Percentiles rank a stretch among this genome's conserved stretches.
These are phyloP conservation scores for Alternaria gansuensis DNA, from an alignment of 2,329 filamentous ascomycete species.

Conservation along the genomic window DNA sequence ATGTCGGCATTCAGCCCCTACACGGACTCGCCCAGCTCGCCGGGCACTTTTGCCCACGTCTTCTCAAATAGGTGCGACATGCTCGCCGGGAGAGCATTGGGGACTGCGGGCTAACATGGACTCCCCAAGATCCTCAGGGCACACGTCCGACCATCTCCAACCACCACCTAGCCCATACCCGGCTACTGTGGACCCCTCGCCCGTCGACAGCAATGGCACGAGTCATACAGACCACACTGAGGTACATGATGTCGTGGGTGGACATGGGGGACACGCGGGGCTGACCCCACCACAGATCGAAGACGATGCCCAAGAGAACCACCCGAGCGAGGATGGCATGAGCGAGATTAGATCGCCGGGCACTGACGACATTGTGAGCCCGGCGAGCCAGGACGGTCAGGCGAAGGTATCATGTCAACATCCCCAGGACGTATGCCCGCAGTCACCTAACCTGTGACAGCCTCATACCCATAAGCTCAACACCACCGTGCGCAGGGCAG, in stretches of 20 bases:
- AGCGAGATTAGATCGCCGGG: conserved; percentile 51
- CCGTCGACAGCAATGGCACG: conserved; percentile 85
- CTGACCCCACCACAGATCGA: conserved; percentile 65
- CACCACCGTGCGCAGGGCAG: conserved; percentile 60
- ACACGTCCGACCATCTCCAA: conserved; percentile 59
- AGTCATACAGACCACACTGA: conserved; percentile 83
- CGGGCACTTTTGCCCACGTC: conserved; percentile 55
- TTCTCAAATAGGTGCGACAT: conserved; percentile 58
- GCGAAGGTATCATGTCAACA: conserved; percentile 39
- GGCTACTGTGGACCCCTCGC: conserved; percentile 78
- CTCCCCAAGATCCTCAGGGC: conserved; percentile 52
- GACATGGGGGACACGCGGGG: conserved; percentile 16
- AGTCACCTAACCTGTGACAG: conserved; percentile 29
- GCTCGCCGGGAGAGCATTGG: conserved; percentile 29
- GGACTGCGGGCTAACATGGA: conserved; percentile 41
- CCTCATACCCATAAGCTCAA: conserved; percentile 58
- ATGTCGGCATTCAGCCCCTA: conserved; percentile 59
- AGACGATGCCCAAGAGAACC: conserved; percentile 74
- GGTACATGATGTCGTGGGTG: conserved; percentile 31
- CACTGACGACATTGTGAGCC: conserved; percentile 49
- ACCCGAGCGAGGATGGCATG: conserved; percentile 51
- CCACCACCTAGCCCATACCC: conserved; percentile 63
- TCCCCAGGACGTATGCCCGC: conserved; percentile 7
- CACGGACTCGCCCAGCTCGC: conserved; percentile 61
- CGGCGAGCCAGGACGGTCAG: conserved; percentile 44